These are phyloP conservation scores for Talaromyces nanjingensis DNA, from an alignment of 495 filamentous ascomycete species.

Conservation along the genomic window DNA sequence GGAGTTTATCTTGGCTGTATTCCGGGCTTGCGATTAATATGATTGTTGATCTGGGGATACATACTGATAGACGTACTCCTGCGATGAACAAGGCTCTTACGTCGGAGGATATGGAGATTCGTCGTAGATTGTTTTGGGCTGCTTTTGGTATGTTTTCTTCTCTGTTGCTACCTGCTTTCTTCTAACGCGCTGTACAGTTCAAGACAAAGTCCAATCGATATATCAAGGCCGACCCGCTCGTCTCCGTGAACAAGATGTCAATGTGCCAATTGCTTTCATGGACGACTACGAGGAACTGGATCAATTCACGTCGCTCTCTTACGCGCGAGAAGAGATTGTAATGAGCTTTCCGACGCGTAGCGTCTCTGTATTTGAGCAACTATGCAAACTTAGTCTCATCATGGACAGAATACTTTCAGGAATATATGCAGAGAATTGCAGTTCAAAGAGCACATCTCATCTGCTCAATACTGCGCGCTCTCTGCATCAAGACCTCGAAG, in stretches of 20 bases:
- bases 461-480: slow-evolving; percentile 9
- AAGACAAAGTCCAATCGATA: slow-evolving; percentile 27
- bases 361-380: slow-evolving; percentile 19
- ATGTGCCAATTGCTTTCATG: slow-evolving; percentile 22
- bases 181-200: neutral
- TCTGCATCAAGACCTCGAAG: slow-evolving; percentile 12
- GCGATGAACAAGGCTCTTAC: slow-evolving; percentile 13
- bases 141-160: slow-evolving; percentile 27
- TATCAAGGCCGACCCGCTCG: slow-evolving; percentile 26
- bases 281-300: slow-evolving; percentile 29
- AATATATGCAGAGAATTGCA: slow-evolving; percentile 11
- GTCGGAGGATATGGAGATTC: slow-evolving; percentile 35
- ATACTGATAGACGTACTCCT: slow-evolving; percentile 20
- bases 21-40: slow-evolving; percentile 36
- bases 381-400: slow-evolving; percentile 20
- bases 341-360: slow-evolving; percentile 13
- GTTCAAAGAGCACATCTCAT: slow-evolving; percentile 9
- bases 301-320: slow-evolving; percentile 12
- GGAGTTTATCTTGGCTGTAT: slow-evolving; percentile 39
- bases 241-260: slow-evolving; percentile 22
- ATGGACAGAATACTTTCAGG: slow-evolving; percentile 20
- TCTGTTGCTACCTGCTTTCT: neutral
- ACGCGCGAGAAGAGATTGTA: neutral
- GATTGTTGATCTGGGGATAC: slow-evolving; percentile 40
- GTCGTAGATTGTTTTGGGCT: slow-evolving; percentile 33